Base-by-base conservation (phyloP, 1,284 basidiomycete genomes). In the Malassezia cuniculi region DNA sequence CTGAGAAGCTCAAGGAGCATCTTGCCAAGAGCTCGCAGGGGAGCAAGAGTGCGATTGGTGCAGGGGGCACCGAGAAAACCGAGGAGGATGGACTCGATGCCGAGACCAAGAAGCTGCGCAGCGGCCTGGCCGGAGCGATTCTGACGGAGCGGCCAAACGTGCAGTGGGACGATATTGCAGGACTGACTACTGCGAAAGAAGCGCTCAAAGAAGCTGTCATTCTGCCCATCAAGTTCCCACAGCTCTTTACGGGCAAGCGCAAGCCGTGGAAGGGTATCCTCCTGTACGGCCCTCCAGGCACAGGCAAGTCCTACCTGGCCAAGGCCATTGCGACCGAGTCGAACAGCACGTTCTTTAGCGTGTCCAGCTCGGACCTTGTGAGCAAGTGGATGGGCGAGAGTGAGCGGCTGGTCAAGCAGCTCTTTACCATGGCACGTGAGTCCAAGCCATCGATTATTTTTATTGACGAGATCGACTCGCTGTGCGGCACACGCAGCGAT, bases 301-400 rank as follows among this genome's bases (percentile, higher is more conserved):
- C 42, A 6, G 54, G 54, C 27, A 66, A 66, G 72, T 84, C 80
- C 38, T 95, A 81, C 68, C 76, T 97, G 28, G 90, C 90, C 2
- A 97, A 97, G 70, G 90, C 93, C 0, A 90, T 97, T 27, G 93
- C 90, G 16, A 97, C 90, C 14, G 90, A 97, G 69, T 86, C 90
- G 42, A 95, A 97, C 72, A 54, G 85, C 36, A 95, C 90, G 12
- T 97, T 97, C 75, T 97, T 93, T 72, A 86, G 82, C 55, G 86
- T 97, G 47, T 86, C 82, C 57, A 87, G 83, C 34, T 82, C 80
- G 68, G 93, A 97, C 66, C 73, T 97, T 37, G 93, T 97, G 41
- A 90, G 85, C 69, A 97, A 97, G 70, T 97, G 90, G 90, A 93
- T 95, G 74, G 90, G 90, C 53, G 90, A 97, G 70, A 89, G 84